Evolutionary conservation across 2,329 filamentous ascomycete species (phyloP).

Genomic region (Hypomyces perniciosus): DNA sequence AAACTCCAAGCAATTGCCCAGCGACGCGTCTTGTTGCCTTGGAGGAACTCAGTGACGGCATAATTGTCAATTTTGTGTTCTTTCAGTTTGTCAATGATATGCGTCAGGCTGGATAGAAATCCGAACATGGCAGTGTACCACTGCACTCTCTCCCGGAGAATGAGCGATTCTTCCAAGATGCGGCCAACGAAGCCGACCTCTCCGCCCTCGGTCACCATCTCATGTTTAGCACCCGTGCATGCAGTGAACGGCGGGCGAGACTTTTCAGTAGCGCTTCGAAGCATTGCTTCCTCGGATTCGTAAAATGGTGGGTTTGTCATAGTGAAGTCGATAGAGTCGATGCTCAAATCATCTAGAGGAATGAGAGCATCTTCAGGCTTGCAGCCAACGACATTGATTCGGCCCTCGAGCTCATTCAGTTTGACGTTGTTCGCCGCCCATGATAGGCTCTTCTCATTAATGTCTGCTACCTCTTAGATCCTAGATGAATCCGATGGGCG

Average conservation of each 20-base stretch:
- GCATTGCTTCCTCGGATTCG: slow-evolving; percentile 62
- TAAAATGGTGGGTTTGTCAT: slow-evolving; percentile 98
- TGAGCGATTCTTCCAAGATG: slow-evolving; percentile 64
- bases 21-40: slow-evolving; percentile 70
- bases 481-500: neutral
- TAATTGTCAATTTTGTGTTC: slow-evolving; percentile 63
- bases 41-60: slow-evolving; percentile 73
- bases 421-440: slow-evolving; percentile 63
- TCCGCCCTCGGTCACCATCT: slow-evolving; percentile 81
- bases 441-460: slow-evolving; percentile 63
- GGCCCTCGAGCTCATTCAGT: slow-evolving; percentile 56
- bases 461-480: slow-evolving; percentile 44
- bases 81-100: slow-evolving; percentile 54
- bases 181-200: slow-evolving; percentile 68
- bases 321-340: slow-evolving; percentile 63
- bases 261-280: slow-evolving; percentile 60
- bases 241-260: slow-evolving; percentile 61
- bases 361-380: slow-evolving; percentile 51
- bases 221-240: slow-evolving; percentile 68
- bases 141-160: slow-evolving; percentile 53
- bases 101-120: slow-evolving; percentile 63
- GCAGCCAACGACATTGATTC: slow-evolving; percentile 59
- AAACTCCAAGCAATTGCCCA: slow-evolving; percentile 94
- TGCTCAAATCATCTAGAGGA: slow-evolving; percentile 49
- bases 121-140: slow-evolving; percentile 96